A percentile compares a stretch with the other conserved stretches of the same genome.
Conservation (phyloP, 176 grass and related monocot genomes). For the Zea mays region DNA sequence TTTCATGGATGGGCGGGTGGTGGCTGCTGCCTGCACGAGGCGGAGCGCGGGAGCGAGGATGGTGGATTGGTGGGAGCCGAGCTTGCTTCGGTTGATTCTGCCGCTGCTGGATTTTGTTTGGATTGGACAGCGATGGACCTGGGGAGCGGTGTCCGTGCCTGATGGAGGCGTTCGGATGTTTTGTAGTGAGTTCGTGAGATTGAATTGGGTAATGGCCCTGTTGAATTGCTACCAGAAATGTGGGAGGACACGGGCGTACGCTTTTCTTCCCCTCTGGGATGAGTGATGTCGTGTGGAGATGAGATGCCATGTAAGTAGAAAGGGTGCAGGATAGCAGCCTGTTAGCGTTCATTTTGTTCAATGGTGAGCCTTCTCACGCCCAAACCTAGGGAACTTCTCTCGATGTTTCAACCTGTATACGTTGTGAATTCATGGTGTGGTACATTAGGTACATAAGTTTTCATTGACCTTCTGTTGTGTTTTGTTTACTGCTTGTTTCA, state of each 20-base stretch:
- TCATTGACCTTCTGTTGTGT: neutral
- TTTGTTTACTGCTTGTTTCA: neutral
- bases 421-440: neutral
- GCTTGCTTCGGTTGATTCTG: no score
- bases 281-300: neutral
- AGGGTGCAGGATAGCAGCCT: neutral
- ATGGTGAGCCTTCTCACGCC: neutral
- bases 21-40: neutral
- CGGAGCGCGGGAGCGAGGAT: neutral
- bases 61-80: no score
- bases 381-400: neutral
- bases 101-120: conserved; percentile 3
- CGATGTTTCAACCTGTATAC: neutral
- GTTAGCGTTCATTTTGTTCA: neutral
- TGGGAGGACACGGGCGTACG: neutral
- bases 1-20: neutral
- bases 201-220: neutral
- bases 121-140: neutral
- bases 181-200: neutral
- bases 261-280: neutral
- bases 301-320: neutral
- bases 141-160: neutral
- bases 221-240: neutral
- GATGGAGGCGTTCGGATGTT: neutral
- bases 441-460: neutral